A percentile compares a stretch with the other conserved stretches of the same genome.
Evolutionary conservation across 495 filamentous ascomycete species (phyloP).

Genomic region (Podospora bellae-mahoneyi): DNA sequence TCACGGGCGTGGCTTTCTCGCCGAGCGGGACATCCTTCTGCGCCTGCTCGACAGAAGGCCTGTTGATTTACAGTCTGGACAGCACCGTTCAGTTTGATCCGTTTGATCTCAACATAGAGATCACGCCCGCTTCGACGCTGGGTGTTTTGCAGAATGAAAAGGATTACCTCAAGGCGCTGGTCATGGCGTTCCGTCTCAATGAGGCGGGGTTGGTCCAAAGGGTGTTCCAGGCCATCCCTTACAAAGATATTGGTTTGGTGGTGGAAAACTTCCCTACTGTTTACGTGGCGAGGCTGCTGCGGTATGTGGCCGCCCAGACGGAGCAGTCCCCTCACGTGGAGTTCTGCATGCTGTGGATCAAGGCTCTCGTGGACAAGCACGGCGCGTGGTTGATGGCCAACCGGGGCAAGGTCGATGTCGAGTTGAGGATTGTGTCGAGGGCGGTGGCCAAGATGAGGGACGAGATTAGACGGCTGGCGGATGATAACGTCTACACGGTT

Average conservation of each 20-base stretch:
- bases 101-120: constrained; percentile 88
- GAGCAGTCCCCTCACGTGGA: constrained; percentile 90
- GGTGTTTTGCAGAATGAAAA: constrained; percentile 66
- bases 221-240: constrained; percentile 81
- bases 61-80: constrained; percentile 89
- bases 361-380: constrained; percentile 75
- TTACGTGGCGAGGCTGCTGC: constrained; percentile 77
- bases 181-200: constrained; percentile 96
- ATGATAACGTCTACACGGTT: constrained; percentile 81
- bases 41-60: constrained; percentile 88
- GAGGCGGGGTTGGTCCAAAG: constrained; percentile 69
- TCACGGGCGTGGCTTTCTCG: constrained; percentile 79
- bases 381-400: constrained; percentile 80
- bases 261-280: constrained; percentile 75
- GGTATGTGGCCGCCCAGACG: constrained; percentile 81
- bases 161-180: constrained; percentile 84
- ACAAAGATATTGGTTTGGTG: constrained; percentile 69
- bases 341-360: constrained; percentile 89
- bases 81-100: constrained; percentile 81
- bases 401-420: constrained; percentile 67
- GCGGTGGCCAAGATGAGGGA: constrained; percentile 73
- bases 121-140: constrained; percentile 80
- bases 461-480: constrained; percentile 68
- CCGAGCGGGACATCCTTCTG: constrained; percentile 89
- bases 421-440: constrained; percentile 73